Base-by-base conservation (phyloP, 768 basidiomycete species). In the Boletales sp. region DNA sequence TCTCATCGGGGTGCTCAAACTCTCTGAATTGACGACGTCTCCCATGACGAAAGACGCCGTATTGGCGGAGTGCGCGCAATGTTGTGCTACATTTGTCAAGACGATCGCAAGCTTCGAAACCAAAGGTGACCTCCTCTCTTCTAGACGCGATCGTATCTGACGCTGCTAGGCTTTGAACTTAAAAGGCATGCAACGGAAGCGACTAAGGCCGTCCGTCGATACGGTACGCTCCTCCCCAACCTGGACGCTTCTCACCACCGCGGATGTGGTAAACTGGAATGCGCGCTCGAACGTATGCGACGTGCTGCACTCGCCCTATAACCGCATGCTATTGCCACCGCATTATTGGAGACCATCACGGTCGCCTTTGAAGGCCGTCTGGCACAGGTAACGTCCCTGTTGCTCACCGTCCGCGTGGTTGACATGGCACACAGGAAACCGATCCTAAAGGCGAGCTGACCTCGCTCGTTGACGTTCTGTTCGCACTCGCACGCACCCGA, bases 271-370 rank as follows among this genome's bases (percentile, higher is more conserved):
- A 88, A 86, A 62, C 66, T 84, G 13, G 77, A 80, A 44, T 75
- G 84, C 21, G 78, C 82, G 0, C 53, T 88, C 11, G 86, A 87
- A 61, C 71, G 80, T 44, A 56, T 83, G 13, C 73, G 84, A 17
- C 74, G 83, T 45, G 67, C 70, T n/a, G 69, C 71, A 12, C 56
- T 80, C 24, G 1, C 7, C 24, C 24, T 27, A 4, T 3, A 3
- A 7, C 24, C 86, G 15, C 84, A 84, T 36, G 54, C 50, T 9
- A 48, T 47, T 8, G 47, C 69, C 12, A 58, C 51, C 14, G 49
- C 54, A 2, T 52, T 83, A 12, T 56, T 81, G 13, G 69, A 72
- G 48, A 63, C 55, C 10, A 66, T 78, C 17, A 65, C 66, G 0
- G 60, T 58, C 12, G 50, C 66, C 11, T 61, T 75, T 24, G 69